These are phyloP conservation scores for Trypanosoma mega DNA, from an alignment of 208 protist genomes.

Conservation along the genomic window DNA sequence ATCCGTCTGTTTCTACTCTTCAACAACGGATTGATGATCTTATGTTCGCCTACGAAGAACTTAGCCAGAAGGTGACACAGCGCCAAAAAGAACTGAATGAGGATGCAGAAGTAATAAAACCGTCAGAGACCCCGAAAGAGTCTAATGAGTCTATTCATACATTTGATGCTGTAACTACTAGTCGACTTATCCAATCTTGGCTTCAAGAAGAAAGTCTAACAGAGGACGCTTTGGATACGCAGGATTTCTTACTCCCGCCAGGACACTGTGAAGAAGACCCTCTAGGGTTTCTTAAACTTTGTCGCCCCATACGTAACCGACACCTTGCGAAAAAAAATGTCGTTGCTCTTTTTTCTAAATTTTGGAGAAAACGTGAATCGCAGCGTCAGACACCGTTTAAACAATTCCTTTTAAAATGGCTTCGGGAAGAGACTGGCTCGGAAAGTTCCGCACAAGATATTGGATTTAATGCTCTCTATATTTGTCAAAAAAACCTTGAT, in stretches of 20 bases:
- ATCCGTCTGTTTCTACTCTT: slow-evolving; percentile 8
- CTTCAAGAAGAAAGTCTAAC: slow-evolving; percentile 60
- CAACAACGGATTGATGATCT: slow-evolving; percentile 26
- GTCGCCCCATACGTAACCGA: slow-evolving; percentile 56
- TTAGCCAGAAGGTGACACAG: slow-evolving; percentile 6
- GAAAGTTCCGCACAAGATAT: slow-evolving; percentile 43
- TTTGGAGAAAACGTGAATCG: slow-evolving; percentile 53
- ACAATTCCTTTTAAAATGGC: slow-evolving; percentile 66
- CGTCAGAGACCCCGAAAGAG: neutral
- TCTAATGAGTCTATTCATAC: neutral
- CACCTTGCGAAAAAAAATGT: slow-evolving; percentile 47
- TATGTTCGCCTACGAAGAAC: slow-evolving; percentile 14
- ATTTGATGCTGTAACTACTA: slow-evolving; percentile 1
- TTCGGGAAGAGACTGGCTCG: slow-evolving; percentile 45
- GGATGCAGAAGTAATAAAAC: neutral
- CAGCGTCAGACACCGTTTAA: slow-evolving; percentile 30
- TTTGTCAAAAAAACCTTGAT: slow-evolving; percentile 56
- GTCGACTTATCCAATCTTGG: slow-evolving; percentile 57
- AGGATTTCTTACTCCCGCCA: slow-evolving; percentile 54
- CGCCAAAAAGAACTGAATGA: neutral
- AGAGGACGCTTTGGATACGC: slow-evolving; percentile 57
- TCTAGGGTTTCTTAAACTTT: slow-evolving; percentile 55
- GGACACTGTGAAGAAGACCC: slow-evolving; percentile 50
- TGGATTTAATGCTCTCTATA: slow-evolving; percentile 64
- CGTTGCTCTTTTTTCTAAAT: slow-evolving; percentile 42